Evolutionary conservation across 208 protist genomes (phyloP).

Genomic region (Leishmania major): DNA sequence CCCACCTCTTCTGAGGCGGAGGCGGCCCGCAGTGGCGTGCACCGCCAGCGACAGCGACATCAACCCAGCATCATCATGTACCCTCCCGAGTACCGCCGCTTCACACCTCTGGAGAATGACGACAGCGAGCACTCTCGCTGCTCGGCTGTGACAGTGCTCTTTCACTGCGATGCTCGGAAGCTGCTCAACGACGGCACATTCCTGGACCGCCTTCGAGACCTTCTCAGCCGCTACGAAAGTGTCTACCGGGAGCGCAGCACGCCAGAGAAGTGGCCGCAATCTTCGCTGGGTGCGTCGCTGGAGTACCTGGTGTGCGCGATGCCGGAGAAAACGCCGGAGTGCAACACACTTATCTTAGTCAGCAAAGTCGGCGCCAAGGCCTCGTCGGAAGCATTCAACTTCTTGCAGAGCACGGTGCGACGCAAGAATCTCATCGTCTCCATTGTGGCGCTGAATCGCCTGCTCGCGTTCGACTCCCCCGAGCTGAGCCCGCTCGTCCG

Average conservation of each 20-base stretch:
- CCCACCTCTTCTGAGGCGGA: not conserved
- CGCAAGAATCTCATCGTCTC: conserved; percentile 89
- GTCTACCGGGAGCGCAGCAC: conserved; percentile 43
- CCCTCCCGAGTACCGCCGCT: conserved; percentile 45
- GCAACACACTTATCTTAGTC: conserved; percentile 72
- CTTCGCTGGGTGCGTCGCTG: conserved; percentile 52
- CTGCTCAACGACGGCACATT: conserved; percentile 60
- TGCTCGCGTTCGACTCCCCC: conserved; percentile 55
- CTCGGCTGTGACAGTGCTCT: conserved; percentile 56
- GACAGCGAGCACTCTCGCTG: conserved; percentile 22
- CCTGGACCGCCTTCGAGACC: conserved; percentile 44
- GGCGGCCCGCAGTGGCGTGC: not conserved
- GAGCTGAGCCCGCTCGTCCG: conserved; percentile 67
- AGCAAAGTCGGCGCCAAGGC: conserved; percentile 48
- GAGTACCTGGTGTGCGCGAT: conserved; percentile 71
- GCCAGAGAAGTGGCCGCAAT: conserved; percentile 60
- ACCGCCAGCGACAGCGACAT: not conserved
- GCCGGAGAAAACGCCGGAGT: conserved; percentile 65
- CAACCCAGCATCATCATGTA: conserved; percentile 34
- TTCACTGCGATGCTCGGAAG: conserved; percentile 44
- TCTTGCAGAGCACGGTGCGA: conserved; percentile 71
- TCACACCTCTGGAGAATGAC: conserved; percentile 34
- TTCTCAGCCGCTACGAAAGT: conserved; percentile 68
- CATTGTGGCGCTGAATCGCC: conserved; percentile 67
- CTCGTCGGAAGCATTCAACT: conserved; percentile 54